Evolutionary conservation across 345 rosid genomes (phyloP), one percentile per base, ranked within the genome.

Genomic region (Citrus mangshanensis): DNA sequence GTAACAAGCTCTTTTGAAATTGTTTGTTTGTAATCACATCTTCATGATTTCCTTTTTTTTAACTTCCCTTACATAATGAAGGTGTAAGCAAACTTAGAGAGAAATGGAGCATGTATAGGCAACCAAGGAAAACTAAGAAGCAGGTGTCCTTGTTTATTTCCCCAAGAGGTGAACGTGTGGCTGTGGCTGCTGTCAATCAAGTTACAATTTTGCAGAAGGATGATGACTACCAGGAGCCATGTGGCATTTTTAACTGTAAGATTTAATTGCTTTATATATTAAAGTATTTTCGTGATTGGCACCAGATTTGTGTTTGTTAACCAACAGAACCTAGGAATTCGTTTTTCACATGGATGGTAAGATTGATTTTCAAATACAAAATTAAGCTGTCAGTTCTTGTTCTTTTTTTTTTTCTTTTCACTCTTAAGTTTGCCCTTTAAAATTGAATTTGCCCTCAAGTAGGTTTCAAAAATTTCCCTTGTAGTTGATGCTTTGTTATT

Each of bases 161-260:
- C 25, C 88, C 89, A 3, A 86, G 89, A 68, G 97, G 97, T 65
- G 95, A 96, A 71, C 83, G 84, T 35, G 91, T 96, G 7, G 97
- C 99, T 68, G 97, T 94, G 72, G 91, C 97, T 76, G 82, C 91
- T 21, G 96, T 88, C 27, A 86, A 89, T 85, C 93, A 87, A 28
- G 87, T 96, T 60, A 93, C 93, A 2, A 84, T 96, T 72, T 86
- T 96, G 81, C 80, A 77, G 62, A 91, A 86, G 88, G 91, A 89
- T 77, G 92, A 94, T 81, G 94, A 89, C 84, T 96, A 87, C 82
- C 81, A 64, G 81, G 84, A 88, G 72, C 93, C 99, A 3, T 89
- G 74, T 77, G 97, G 95, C 75, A 76, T 64, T 64, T 96, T 86
- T 76, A 87, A 86, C 10, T 71, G 98, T 95, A 90, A 86, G 95